Conservation (phyloP, 345 rosid species). For the Ricinus communis region DNA sequence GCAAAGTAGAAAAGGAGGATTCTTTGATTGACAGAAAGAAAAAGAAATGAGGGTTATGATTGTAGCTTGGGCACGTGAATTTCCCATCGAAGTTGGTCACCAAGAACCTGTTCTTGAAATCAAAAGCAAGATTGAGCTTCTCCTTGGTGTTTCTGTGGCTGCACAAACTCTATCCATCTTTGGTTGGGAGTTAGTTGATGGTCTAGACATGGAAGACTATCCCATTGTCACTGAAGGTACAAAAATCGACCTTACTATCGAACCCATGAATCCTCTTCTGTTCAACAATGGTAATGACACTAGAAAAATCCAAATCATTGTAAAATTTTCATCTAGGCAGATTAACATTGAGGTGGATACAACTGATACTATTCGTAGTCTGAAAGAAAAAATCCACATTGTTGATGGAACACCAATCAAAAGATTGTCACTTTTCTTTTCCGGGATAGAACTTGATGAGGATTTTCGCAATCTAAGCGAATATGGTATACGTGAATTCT, state of each 20-base stretch:
- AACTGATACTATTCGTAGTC: conserved; percentile 75
- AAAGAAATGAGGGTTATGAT: conserved; percentile 1
- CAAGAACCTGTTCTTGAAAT: conserved; percentile 15
- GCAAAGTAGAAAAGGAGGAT: not conserved
- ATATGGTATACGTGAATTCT: conserved; percentile 58
- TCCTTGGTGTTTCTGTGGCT: conserved; percentile 50
- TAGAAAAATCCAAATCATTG: conserved; percentile 42
- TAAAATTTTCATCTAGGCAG: conserved; percentile 56
- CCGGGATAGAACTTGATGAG: conserved; percentile 64
- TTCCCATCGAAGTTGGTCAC: conserved; percentile 2
- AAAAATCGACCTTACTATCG: conserved; percentile 59
- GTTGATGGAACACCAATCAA: conserved; percentile 57
- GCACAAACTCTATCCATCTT: conserved; percentile 56
- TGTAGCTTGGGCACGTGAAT: conserved; percentile 14
- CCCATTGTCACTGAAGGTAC: conserved; percentile 71
- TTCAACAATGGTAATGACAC: not conserved
- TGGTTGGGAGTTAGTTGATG: conserved; percentile 82
- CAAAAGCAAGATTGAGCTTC: conserved; percentile 26
- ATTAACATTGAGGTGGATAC: conserved; percentile 54
- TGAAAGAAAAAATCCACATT: conserved; percentile 79
- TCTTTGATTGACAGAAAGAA: not conserved
- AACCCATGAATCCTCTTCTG: conserved; percentile 20
- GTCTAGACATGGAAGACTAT: conserved; percentile 87
- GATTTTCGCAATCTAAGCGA: conserved; percentile 66
- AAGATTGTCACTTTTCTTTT: conserved; percentile 62